Evolutionary conservation across 2,329 filamentous ascomycete genomes (phyloP), one percentile per base, ranked within the genome.

Genomic region (Hypoxylon rubiginosum): DNA sequence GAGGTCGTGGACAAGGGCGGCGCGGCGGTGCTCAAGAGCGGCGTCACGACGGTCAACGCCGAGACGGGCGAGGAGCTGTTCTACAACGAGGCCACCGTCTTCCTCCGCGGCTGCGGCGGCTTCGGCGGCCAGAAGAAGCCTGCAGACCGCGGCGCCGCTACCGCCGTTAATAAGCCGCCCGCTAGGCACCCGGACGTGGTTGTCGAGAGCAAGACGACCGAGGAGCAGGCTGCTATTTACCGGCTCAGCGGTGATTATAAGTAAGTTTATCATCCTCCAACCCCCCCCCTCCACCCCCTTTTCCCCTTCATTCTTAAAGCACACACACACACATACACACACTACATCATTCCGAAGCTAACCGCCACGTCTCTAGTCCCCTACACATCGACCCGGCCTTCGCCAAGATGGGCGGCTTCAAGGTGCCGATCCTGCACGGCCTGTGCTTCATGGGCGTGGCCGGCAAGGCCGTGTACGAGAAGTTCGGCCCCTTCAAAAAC

Each of bases 1-100:
- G 96, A 99, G 79, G 95, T 98, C 9, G 88, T 97, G 51, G 96
- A 99, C 85, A 99, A 98, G 87, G 95, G 95, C 75, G 91, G 88
- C 72, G 94, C 94, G 17, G 94, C 93, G 66, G 86, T 98, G 60
- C 88, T 97, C 60, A 91, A 94, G 75, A 89, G 86, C 19, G 93
- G 92, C 69, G 90, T 91, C 72, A 92, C 90, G 34, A 98, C 96
- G 49, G 90, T 93, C 78, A 90, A 97, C 77, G 93, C 92, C 64
- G 90, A 88, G 72, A 96, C 90, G 0, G 93, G 93, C 73, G 92
- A 97, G 78, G 92, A 97, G 64, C 83, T 99, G 70, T 98, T 98
- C 83, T 98, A 98, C 86, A 98, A 97, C 82, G 96, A 99, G 81
- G 89, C 88, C 69, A 95, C 92, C n/a, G 88, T 94, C 71, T 97